phyloP scores from a whole-genome alignment of 495 filamentous ascomycete species.

The Talaromyces borbonicus region DNA sequence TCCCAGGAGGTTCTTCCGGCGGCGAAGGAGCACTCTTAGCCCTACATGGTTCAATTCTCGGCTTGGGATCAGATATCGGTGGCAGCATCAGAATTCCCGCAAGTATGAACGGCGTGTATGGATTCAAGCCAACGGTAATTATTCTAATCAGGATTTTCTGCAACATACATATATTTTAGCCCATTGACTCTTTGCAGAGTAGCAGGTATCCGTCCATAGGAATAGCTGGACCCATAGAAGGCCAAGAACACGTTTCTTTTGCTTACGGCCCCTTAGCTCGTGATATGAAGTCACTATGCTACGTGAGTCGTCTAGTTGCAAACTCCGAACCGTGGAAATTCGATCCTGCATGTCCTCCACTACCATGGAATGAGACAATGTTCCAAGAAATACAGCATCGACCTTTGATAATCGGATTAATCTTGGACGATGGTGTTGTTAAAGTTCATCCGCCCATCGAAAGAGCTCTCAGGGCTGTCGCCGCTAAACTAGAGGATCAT shows the following conservation, averaged over 20 bases:
- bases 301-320: constrained; percentile 31
- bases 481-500: constrained; percentile 20
- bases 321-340: constrained; percentile 31
- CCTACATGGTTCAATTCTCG: constrained; percentile 50
- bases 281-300: constrained; percentile 29
- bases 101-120: constrained; percentile 42
- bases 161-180: not conserved
- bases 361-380: constrained; percentile 33
- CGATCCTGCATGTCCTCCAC: constrained; percentile 37
- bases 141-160: not conserved
- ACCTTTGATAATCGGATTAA: constrained; percentile 37
- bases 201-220: constrained; percentile 36
- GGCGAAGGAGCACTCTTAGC: constrained; percentile 55
- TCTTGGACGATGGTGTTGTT: constrained; percentile 41
- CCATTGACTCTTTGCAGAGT: constrained; percentile 24
- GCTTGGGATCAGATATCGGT: constrained; percentile 56
- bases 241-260: constrained; percentile 45
- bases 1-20: constrained; percentile 51
- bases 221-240: constrained; percentile 39
- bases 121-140: constrained; percentile 46
- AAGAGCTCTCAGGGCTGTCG: constrained; percentile 30
- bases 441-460: constrained; percentile 39
- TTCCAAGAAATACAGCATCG: constrained; percentile 30
- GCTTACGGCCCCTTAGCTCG: constrained; percentile 41
- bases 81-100: constrained; percentile 51